Percentiles rank a stretch among this genome's conserved stretches.
Conservation (phyloP, 768 basidiomycete genomes). For the Hericium alpestre region DNA sequence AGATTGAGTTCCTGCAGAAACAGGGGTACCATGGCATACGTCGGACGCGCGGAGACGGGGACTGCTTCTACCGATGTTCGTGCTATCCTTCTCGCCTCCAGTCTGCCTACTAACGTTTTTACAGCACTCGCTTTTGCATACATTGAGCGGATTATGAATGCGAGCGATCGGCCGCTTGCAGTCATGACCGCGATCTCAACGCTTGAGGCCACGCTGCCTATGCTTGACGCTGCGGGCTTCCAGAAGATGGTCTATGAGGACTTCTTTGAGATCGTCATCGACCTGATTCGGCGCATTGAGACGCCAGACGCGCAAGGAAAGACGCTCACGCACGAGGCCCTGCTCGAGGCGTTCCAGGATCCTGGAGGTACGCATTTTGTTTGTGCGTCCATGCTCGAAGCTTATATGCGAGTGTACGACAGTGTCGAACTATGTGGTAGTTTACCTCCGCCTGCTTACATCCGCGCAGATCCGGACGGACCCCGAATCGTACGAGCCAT, state of each 20-base stretch:
- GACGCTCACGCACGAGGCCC: constrained; percentile 23
- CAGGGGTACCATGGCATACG: constrained; percentile 60
- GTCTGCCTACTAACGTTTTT: constrained; percentile 11
- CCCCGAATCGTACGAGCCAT: constrained; percentile 50
- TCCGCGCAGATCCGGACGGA: constrained; percentile 71
- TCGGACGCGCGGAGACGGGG: constrained; percentile 69
- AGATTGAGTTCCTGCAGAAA: constrained; percentile 60
- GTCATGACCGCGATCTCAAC: constrained; percentile 41
- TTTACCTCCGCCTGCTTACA: constrained; percentile 74
- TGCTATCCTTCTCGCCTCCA: background rate
- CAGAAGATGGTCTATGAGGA: constrained; percentile 62
- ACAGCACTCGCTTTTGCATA: constrained; percentile 78
- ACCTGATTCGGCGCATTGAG: constrained; percentile 37
- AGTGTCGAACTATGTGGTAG: constrained; percentile 68
- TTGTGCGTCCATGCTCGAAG: background rate
- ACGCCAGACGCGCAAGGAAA: constrained; percentile 25
- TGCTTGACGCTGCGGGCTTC: constrained; percentile 51
- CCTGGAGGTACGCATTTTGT: constrained; percentile 29
- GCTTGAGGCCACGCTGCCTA: constrained; percentile 36
- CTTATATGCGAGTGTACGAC: background rate
- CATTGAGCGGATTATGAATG: constrained; percentile 55
- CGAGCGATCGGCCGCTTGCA: constrained; percentile 32
- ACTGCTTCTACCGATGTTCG: constrained; percentile 87
- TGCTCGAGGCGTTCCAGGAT: constrained; percentile 46
- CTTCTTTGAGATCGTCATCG: constrained; percentile 55